These are phyloP conservation scores for Spirogloea muscicola DNA, from an alignment of 139 green algal genomes.

Conservation along the genomic window DNA sequence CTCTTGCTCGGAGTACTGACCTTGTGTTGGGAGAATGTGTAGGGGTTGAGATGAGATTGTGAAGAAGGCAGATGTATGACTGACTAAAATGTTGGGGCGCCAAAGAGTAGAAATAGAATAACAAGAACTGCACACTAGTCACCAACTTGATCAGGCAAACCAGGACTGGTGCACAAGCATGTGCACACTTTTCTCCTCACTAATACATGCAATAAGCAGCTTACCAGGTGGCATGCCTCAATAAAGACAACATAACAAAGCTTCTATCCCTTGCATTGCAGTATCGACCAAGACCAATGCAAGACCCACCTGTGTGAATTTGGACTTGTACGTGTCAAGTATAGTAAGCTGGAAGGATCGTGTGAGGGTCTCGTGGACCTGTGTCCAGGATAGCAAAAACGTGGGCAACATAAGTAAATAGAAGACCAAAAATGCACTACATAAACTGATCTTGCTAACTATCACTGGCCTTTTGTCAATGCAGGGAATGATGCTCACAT, in stretches of 20 bases:
- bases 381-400: too few species aligned
- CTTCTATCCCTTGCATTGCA: neutral
- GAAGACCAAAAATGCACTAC: too few species aligned
- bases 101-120: conserved; percentile 62
- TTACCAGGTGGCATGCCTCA: too few species aligned
- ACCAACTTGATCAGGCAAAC: too few species aligned
- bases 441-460: too few species aligned
- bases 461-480: too few species aligned
- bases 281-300: neutral
- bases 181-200: too few species aligned
- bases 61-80: conserved; percentile 59
- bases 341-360: conserved; percentile 68
- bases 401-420: too few species aligned
- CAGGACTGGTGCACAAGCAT: too few species aligned
- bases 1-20: neutral
- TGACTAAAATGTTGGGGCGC: neutral
- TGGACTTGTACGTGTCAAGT: conserved; percentile 77
- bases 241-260: too few species aligned
- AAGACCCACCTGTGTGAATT: conserved; percentile 76
- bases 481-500: too few species aligned
- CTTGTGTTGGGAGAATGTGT: conserved; percentile 59
- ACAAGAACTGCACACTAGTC: conserved; percentile 61
- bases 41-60: conserved; percentile 54
- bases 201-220: too few species aligned
- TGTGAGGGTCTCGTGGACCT: conserved; percentile 64